A percentile compares a stretch with the other conserved stretches of the same genome.
Evolutionary conservation across 495 filamentous ascomycete species (phyloP).

Genomic region (Trichoderma asperelloides): DNA sequence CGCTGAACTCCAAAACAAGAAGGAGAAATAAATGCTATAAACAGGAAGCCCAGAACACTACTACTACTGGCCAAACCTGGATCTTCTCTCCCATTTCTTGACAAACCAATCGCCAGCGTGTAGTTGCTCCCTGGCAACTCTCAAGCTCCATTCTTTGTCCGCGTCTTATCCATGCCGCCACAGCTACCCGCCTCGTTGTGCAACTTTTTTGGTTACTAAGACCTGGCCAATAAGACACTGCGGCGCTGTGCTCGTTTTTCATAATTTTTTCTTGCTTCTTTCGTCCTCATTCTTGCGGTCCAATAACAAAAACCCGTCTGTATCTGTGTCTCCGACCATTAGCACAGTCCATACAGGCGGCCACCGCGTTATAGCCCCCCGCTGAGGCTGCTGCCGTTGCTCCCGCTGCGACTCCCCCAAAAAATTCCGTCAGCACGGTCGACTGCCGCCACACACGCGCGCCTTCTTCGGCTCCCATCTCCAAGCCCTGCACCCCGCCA

Average conservation of each 20-base stretch:
- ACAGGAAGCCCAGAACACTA: neutral
- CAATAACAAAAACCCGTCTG: too few relatives aligned
- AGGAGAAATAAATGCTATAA: neutral
- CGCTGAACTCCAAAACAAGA: neutral
- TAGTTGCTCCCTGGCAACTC: neutral
- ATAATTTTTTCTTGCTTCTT: too few relatives aligned
- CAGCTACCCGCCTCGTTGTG: neutral
- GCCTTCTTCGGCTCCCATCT: neutral
- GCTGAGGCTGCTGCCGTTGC: neutral
- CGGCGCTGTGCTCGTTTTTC: too few relatives aligned
- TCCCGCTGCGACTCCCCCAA: neutral
- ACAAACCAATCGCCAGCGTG: neutral
- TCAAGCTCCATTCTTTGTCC: neutral
- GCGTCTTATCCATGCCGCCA: neutral
- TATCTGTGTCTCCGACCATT: neutral
- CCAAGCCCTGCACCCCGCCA: conserved; percentile 2
- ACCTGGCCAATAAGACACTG: too few relatives aligned
- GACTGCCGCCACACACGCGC: neutral
- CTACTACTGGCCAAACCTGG: neutral
- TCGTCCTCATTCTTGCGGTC: too few relatives aligned
- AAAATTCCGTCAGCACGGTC: neutral
- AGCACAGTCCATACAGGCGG: neutral
- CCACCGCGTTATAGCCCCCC: neutral
- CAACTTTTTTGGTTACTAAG: neutral
- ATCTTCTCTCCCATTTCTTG: too few relatives aligned